phyloP scores from a whole-genome alignment of 2,329 filamentous ascomycete species.

The Hymenoscyphus infarciens region DNA sequence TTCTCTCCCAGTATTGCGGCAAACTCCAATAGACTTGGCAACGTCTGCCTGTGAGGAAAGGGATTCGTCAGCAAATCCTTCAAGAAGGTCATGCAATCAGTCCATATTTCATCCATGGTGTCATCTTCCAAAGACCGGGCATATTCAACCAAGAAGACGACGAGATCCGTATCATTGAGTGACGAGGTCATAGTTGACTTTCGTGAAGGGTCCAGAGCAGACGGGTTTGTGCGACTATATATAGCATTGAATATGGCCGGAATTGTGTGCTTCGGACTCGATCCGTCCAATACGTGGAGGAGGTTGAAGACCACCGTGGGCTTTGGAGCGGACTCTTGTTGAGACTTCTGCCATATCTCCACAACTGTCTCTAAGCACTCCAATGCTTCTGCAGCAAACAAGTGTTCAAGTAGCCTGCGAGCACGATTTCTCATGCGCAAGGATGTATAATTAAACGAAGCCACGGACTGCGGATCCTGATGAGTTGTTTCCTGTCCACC shows the following conservation, averaged over 20 bases:
- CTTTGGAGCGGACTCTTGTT: conserved; percentile 46
- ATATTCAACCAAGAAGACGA: conserved; percentile 87
- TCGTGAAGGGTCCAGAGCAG: conserved; percentile 70
- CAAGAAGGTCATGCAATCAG: conserved; percentile 86
- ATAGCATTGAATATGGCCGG: conserved; percentile 95
- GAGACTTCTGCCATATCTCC: conserved; percentile 69
- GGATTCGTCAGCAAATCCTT: conserved; percentile 89
- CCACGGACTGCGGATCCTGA: conserved; percentile 65
- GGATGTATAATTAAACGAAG: conserved; percentile 88
- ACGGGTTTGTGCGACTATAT: conserved; percentile 87
- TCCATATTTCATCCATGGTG: conserved; percentile 97
- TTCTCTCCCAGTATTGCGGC: conserved; percentile 88
- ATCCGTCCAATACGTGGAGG: conserved; percentile 86
- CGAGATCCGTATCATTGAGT: conserved; percentile 77
- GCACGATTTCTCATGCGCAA: conserved; percentile 87
- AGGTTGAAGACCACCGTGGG: conserved; percentile 74
- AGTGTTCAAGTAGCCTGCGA: conserved; percentile 81
- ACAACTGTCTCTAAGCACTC: conserved; percentile 92
- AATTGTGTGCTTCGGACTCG: conserved; percentile 84
- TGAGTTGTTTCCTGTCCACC: conserved; percentile 59
- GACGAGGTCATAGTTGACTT: conserved; percentile 88
- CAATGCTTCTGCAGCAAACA: conserved; percentile 86
- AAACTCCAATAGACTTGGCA: conserved; percentile 84
- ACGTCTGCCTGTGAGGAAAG: conserved; percentile 86
- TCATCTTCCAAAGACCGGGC: conserved; percentile 89